These are phyloP conservation scores for Vanrija pseudolonga DNA, from an alignment of 1,284 basidiomycete genomes.

Conservation along the genomic window DNA sequence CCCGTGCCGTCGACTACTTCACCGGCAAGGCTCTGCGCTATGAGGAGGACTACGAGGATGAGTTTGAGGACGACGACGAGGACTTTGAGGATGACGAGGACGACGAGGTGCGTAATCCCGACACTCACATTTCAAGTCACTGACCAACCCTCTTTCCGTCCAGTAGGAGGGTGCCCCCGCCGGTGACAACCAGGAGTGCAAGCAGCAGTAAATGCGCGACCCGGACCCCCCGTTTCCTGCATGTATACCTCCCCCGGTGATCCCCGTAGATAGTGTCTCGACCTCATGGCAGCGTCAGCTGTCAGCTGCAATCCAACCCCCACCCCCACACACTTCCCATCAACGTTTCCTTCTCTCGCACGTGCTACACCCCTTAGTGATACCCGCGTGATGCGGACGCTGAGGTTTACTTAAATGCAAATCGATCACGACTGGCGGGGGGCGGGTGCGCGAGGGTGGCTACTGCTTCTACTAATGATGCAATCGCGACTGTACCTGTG, in stretches of 20 bases:
- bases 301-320: constrained; percentile 2
- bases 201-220: constrained; percentile 38
- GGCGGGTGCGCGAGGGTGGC: no score
- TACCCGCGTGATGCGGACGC: neutral
- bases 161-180: constrained; percentile 24
- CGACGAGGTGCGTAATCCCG: constrained; percentile 24
- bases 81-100: constrained; percentile 54
- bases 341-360: neutral
- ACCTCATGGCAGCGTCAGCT: constrained; percentile 9
- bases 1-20: constrained; percentile 91
- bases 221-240: neutral
- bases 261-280: constrained; percentile 2
- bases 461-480: no score
- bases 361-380: neutral
- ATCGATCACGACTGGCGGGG: neutral
- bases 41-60: constrained; percentile 71
- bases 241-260: neutral
- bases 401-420: constrained; percentile 5
- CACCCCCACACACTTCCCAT: no score
- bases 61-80: constrained; percentile 60
- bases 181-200: constrained; percentile 37
- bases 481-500: no score
- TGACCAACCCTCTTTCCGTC: constrained; percentile 1
- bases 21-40: constrained; percentile 93
- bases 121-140: neutral